Percentiles rank a stretch among this genome's conserved stretches.
phyloP scores from a whole-genome alignment of 1,284 basidiomycete genomes.

The Inonotus hispidus region DNA sequence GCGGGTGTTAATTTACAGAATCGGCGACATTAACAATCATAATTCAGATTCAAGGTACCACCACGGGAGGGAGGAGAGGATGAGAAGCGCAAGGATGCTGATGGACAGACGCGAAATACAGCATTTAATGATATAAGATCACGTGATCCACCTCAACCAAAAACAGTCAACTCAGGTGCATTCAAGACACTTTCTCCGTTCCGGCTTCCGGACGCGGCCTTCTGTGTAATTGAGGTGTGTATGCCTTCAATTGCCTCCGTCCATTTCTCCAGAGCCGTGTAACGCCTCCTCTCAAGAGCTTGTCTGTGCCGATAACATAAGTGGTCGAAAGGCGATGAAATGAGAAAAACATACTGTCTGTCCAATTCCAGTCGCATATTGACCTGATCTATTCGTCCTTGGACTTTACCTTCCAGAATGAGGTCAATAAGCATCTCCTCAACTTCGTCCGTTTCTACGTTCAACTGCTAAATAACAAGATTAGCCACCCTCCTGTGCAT shows the following conservation, averaged over 20 bases:
- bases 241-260: slow-evolving; percentile 69
- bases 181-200: slow-evolving; percentile 20
- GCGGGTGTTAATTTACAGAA: slow-evolving; percentile 33
- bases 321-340: neutral
- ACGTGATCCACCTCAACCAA: neutral
- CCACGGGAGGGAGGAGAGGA: too few species aligned
- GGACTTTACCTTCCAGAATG: slow-evolving; percentile 92
- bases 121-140: neutral
- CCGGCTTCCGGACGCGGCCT: slow-evolving; percentile 45
- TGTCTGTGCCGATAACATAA: slow-evolving; percentile 44
- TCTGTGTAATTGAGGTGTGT: slow-evolving; percentile 66
- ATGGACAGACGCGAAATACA: neutral
- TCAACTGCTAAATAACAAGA: slow-evolving; percentile 70
- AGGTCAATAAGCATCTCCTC: slow-evolving; percentile 91
- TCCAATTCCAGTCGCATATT: slow-evolving; percentile 89
- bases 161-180: slow-evolving; percentile 8
- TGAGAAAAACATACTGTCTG: slow-evolving; percentile 58
- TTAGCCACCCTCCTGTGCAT: slow-evolving; percentile 9
- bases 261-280: slow-evolving; percentile 79
- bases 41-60: neutral
- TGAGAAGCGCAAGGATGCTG: too few species aligned
- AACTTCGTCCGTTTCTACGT: slow-evolving; percentile 82
- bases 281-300: slow-evolving; percentile 78
- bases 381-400: slow-evolving; percentile 95
- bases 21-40: slow-evolving; percentile 70